Percentiles rank a stretch among this genome's conserved stretches.
Conservation (phyloP, 2,329 filamentous ascomycete species). For the Colletotrichum zoysiae region DNA sequence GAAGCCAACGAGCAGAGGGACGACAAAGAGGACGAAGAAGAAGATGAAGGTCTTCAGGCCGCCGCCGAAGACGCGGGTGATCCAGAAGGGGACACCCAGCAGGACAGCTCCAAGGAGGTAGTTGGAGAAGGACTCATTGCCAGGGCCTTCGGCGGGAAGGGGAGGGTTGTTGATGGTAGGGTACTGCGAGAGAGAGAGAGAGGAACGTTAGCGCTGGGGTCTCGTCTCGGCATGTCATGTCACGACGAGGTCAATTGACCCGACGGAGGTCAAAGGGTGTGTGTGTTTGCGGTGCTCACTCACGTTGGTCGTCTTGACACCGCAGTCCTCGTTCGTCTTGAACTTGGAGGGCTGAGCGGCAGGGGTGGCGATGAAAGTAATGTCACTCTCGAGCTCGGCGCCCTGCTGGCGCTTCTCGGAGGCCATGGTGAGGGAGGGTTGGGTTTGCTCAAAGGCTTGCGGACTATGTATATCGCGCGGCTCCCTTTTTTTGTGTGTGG, state of each 20-base stretch:
- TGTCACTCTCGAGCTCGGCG: conserved; percentile 52
- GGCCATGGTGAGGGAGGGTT: conserved; percentile 38
- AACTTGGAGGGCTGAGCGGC: conserved; percentile 66
- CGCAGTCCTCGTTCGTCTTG: conserved; percentile 75
- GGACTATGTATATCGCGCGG: conserved; percentile 14
- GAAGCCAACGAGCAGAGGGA: conserved; percentile 85
- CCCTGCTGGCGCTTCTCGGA: conserved; percentile 41
- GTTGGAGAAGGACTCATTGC: conserved; percentile 91
- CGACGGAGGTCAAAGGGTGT: neutral
- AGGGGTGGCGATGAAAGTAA: conserved; percentile 59
- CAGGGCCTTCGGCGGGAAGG: conserved; percentile 88
- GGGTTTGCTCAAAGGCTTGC: neutral
- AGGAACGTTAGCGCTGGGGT: conserved; percentile 15
- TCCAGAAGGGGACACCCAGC: conserved; percentile 78
- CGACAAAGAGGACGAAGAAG: conserved; percentile 81
- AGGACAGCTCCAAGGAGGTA: conserved; percentile 78
- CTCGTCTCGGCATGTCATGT: too few species aligned
- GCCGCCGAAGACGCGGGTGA: conserved; percentile 86
- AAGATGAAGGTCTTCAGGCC: conserved; percentile 90
- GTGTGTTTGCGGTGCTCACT: conserved; percentile 44
- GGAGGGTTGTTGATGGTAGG: conserved; percentile 94
- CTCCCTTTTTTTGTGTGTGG: neutral
- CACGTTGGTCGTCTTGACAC: conserved; percentile 57
- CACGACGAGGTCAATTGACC: conserved; percentile 12
- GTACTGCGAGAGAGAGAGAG: conserved; percentile 66